A percentile compares a stretch with the other conserved stretches of the same genome.
These are phyloP conservation scores for Lasiosphaeria miniovina DNA, from an alignment of 495 filamentous ascomycete species.

Conservation along the genomic window DNA sequence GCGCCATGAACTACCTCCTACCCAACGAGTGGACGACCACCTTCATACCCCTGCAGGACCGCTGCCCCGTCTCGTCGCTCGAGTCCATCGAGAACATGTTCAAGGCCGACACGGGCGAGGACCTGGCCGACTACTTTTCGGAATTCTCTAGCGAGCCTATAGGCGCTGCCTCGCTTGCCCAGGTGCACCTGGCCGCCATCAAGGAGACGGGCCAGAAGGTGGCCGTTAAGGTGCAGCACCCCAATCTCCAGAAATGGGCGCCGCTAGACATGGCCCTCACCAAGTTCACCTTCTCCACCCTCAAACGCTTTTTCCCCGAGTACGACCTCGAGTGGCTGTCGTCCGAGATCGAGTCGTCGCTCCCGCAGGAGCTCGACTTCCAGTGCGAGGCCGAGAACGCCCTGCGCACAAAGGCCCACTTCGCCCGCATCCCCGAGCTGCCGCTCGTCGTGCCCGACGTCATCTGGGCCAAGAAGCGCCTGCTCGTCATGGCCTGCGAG, in stretches of 20 bases:
- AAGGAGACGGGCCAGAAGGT: constrained; percentile 83
- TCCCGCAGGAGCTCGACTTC: constrained; percentile 93
- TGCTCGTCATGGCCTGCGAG: constrained; percentile 94
- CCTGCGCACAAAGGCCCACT: constrained; percentile 72
- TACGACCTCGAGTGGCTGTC: constrained; percentile 97
- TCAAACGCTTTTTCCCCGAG: constrained; percentile 93
- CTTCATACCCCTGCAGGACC: constrained; percentile 94
- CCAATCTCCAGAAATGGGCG: constrained; percentile 84
- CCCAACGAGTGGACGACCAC: constrained; percentile 93
- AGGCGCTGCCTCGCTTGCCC: constrained; percentile 89
- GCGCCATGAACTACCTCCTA: constrained; percentile 93
- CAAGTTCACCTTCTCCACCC: constrained; percentile 78
- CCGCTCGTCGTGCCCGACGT: constrained; percentile 90
- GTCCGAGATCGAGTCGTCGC: constrained; percentile 83
- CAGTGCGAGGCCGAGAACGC: constrained; percentile 83
- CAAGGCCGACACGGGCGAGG: constrained; percentile 71
- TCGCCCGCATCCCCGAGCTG: constrained; percentile 60
- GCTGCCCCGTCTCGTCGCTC: constrained; percentile 88
- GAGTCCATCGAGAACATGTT: constrained; percentile 88
- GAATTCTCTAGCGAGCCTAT: constrained; percentile 77
- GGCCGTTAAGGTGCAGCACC: constrained; percentile 98
- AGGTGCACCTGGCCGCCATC: constrained; percentile 88
- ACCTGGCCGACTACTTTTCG: constrained; percentile 78
- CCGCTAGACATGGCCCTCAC: constrained; percentile 86
- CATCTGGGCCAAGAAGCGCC: constrained; percentile 82